Evolutionary conservation across 306 rosid species (phyloP), one percentile per base, ranked within the genome.

Genomic region (Benincasa hispida): DNA sequence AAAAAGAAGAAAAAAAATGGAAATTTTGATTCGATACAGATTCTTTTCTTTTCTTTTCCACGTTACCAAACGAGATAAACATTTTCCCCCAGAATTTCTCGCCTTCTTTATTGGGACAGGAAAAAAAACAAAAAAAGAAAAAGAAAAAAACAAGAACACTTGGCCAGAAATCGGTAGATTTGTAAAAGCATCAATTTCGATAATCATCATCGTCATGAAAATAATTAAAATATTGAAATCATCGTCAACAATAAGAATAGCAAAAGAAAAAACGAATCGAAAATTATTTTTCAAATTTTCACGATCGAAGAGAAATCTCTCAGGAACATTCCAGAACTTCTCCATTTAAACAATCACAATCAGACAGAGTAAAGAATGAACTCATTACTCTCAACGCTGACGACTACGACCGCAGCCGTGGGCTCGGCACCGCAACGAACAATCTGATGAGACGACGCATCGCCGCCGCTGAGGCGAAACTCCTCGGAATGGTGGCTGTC

Each of bases 311-410:
- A 69, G 22, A 45, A 69, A 69, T 5, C 8, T 41, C 54, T 25
- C 35, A 24, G 25, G 14, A 48, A 18, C 69, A 62, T 72, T 72
- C 35, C 76, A 25, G 3, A 69, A 24, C 39, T 48, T 72, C 41
- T 48, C 42, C 1, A 15, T 50, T 48, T 30, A 11, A 45, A 12
- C 27, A 24, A 22, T 13, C 56, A 6, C 66, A 32, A 30, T 90
- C 86, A 89, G 56, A 87, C 86, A 13, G 89, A 89, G 82, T 76
- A 88, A 30, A 91, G 87, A 83, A 91, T 84, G 35, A 84, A 77
- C 45, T 91, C 93, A 2, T 60, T 22, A 21, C 73, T 56, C 27
- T 70, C 84, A 15, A 56, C 75, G 2, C 25, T 65, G 6, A 51
- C 72, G 8, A 37, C 73, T 9, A 51, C 61, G 8, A 37, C 68